Evolutionary conservation across 1,284 basidiomycete genomes (phyloP).

Genomic region (Pseudomicrostroma phylloplanum): DNA sequence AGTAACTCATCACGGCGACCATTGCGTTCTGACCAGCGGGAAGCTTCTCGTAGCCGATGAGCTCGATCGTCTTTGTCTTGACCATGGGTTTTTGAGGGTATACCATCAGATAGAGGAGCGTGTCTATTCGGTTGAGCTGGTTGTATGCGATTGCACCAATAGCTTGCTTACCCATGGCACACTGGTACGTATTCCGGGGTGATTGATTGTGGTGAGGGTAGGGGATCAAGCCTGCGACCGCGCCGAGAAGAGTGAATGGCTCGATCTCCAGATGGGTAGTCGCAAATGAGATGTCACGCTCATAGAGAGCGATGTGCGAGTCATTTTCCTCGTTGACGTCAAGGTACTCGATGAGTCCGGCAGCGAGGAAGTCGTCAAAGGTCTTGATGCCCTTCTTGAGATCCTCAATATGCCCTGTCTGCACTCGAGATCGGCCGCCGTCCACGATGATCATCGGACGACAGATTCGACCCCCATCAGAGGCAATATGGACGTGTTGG

Average conservation of each 20-base stretch:
- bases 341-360: slow-evolving; percentile 97
- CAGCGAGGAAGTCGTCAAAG: slow-evolving; percentile 90
- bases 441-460: slow-evolving; percentile 97
- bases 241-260: slow-evolving; percentile 94
- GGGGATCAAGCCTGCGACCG: slow-evolving; percentile 94
- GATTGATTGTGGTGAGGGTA: slow-evolving; percentile 99
- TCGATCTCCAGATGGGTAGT: slow-evolving; percentile 97
- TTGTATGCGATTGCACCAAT: slow-evolving; percentile 99
- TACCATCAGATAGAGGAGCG: slow-evolving; percentile 94
- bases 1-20: slow-evolving; percentile 98
- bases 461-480: slow-evolving; percentile 96
- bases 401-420: slow-evolving; percentile 69
- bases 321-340: slow-evolving; percentile 99
- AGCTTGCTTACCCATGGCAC: slow-evolving; percentile 87
- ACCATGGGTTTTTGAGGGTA: slow-evolving; percentile 99
- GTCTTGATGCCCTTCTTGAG: slow-evolving; percentile 72
- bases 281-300: slow-evolving; percentile 72
- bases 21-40: slow-evolving; percentile 98
- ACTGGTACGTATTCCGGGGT: slow-evolving; percentile 84
- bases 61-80: slow-evolving; percentile 82
- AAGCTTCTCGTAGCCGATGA: slow-evolving; percentile 90
- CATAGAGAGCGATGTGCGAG: slow-evolving; percentile 91
- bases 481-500: slow-evolving; percentile 88
- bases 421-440: slow-evolving; percentile 70
- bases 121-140: slow-evolving; percentile 95